phyloP scores from a whole-genome alignment of 352 stramenopile genomes.

The Lagenidium giganteum region DNA sequence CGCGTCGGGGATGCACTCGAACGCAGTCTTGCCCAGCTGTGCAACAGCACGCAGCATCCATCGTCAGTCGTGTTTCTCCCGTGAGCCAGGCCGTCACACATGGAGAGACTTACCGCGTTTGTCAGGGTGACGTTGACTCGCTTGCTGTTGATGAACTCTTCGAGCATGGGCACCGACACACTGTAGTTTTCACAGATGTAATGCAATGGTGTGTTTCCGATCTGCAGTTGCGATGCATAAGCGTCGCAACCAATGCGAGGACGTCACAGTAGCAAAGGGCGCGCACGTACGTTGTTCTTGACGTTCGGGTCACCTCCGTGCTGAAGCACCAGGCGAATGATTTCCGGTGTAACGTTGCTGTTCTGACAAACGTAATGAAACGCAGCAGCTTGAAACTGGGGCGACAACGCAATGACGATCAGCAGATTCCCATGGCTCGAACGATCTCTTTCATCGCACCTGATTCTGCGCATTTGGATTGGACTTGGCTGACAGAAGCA shows the following conservation, averaged over 20 bases:
- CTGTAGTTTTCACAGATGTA: constrained; percentile 67
- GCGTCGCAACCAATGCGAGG: not conserved
- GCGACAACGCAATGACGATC: constrained; percentile 1
- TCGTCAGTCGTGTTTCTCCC: not conserved
- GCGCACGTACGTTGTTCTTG: constrained; percentile 57
- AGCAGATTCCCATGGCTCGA: constrained; percentile 1
- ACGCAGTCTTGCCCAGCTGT: constrained; percentile 58
- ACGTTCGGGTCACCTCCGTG: constrained; percentile 66
- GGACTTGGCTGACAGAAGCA: constrained; percentile 34
- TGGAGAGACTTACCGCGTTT: constrained; percentile 68
- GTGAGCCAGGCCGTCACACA: too few relatives aligned
- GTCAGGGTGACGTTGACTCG: constrained; percentile 55
- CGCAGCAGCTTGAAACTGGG: constrained; percentile 66
- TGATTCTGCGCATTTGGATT: constrained; percentile 66
- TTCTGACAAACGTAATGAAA: constrained; percentile 77
- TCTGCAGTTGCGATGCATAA: constrained; percentile 27
- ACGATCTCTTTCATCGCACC: constrained; percentile 16
- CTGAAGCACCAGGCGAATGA: constrained; percentile 42
- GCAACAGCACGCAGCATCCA: not conserved
- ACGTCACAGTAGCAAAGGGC: not conserved
- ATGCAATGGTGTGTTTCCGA: constrained; percentile 69
- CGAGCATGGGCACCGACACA: constrained; percentile 50
- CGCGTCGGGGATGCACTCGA: constrained; percentile 45
- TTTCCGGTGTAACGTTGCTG: constrained; percentile 27
- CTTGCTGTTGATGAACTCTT: constrained; percentile 50